phyloP scores from a whole-genome alignment of 1,139 yeast species.

The Kodamaea plutei region DNA sequence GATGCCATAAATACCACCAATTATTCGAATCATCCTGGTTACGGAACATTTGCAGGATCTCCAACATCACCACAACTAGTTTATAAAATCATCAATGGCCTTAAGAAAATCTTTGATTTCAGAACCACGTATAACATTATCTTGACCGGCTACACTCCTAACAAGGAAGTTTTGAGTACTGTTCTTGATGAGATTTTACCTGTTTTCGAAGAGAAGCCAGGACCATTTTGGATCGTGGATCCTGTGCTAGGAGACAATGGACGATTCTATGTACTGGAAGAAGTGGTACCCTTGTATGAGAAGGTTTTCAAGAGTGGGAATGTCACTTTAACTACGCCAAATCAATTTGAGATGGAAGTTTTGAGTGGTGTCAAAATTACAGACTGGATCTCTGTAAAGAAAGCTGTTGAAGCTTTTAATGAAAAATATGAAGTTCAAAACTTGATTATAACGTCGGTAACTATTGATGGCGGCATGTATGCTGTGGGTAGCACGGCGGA shows the following conservation, averaged over 20 bases:
- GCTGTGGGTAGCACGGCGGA: slow-evolving; percentile 27
- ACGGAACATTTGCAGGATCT: slow-evolving; percentile 43
- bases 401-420: slow-evolving; percentile 21
- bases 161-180: slow-evolving; percentile 46
- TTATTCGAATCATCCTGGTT: slow-evolving; percentile 80
- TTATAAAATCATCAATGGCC: slow-evolving; percentile 21
- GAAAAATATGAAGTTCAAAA: slow-evolving; percentile 21
- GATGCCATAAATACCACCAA: slow-evolving; percentile 78
- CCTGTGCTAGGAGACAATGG: slow-evolving; percentile 43
- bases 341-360: slow-evolving; percentile 39
- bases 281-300: slow-evolving; percentile 28
- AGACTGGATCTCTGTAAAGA: slow-evolving; percentile 19
- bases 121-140: slow-evolving; percentile 50
- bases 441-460: slow-evolving; percentile 35
- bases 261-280: slow-evolving; percentile 31
- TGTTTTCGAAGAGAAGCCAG: slow-evolving; percentile 15
- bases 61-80: slow-evolving; percentile 18
- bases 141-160: slow-evolving; percentile 71
- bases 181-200: slow-evolving; percentile 39
- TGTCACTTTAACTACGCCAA: slow-evolving; percentile 35
- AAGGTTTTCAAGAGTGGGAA: slow-evolving; percentile 23
- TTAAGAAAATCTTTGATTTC: slow-evolving; percentile 21
- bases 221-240: slow-evolving; percentile 33
- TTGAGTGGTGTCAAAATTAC: slow-evolving; percentile 22
- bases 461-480: slow-evolving; percentile 26